These are phyloP conservation scores for Kwoniella europaea DNA, from an alignment of 768 basidiomycete genomes.

Conservation along the genomic window DNA sequence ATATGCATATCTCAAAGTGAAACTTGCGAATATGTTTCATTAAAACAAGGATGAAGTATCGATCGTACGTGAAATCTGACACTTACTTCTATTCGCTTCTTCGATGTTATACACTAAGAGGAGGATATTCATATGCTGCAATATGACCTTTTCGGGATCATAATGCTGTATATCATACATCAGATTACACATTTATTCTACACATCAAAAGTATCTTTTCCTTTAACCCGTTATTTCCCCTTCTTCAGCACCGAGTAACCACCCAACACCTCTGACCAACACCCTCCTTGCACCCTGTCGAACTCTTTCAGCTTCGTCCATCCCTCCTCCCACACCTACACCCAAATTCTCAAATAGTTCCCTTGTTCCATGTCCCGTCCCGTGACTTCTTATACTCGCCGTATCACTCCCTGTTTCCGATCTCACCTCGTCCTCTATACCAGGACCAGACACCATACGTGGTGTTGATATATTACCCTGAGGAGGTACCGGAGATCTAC, in stretches of 20 bases:
- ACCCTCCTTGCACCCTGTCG: slow-evolving; percentile 74
- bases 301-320: slow-evolving; percentile 59
- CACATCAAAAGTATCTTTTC: not conserved
- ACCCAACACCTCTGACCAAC: slow-evolving; percentile 88
- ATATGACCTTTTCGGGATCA: too few species aligned
- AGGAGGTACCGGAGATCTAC: not conserved
- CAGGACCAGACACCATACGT: not conserved
- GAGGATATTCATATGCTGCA: too few species aligned
- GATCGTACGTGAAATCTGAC: too few species aligned
- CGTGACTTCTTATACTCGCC: too few species aligned
- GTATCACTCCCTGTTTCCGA: not conserved
- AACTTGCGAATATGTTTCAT: not conserved
- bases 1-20: not conserved
- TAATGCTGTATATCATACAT: too few species aligned
- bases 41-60: too few species aligned
- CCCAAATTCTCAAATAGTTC: slow-evolving; percentile 25
- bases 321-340: slow-evolving; percentile 44
- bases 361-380: not conserved
- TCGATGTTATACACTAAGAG: too few species aligned
- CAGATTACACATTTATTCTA: not conserved
- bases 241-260: slow-evolving; percentile 86
- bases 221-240: slow-evolving; percentile 41
- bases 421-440: not conserved
- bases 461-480: not conserved
- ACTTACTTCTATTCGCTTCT: too few species aligned